Evolutionary conservation across 805 yeast species (phyloP), one percentile per base, ranked within the genome.

Genomic region (Suhomyces kilbournensis): DNA sequence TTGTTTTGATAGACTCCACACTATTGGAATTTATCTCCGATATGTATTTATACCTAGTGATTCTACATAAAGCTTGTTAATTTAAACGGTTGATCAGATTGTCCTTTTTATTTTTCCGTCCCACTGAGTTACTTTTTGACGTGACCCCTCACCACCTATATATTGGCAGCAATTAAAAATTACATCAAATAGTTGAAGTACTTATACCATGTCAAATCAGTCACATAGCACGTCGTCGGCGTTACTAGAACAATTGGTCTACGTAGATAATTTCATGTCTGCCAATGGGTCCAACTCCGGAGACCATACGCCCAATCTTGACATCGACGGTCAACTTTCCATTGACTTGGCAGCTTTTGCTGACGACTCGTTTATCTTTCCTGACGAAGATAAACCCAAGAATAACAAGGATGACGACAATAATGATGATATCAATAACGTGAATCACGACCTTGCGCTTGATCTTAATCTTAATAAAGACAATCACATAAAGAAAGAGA

Each of bases 311-410:
- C 78, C 74, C 48, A 73, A 70, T 66, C 59, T 62, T 60, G 76
- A 71, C 51, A 62, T 68, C 20, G 77, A 73, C 53, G 75, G 74
- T 7, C 77, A 72, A 56, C 62, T 75, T 9, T 69, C 74, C 26
- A 63, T 75, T 15, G 94, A 88, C 62, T 75, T 88, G 56, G 88
- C 90, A 15, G 92, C 91, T 0, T 88, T 88, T 76, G 93, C 92
- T 0, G 92, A 87, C 60, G 92, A 86, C 53, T 79, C 89, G 2
- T 88, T 88, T 58, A 80, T 88, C 2, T 88, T 88, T 63, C 90
- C 93, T 1, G 94, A 88, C 63, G 94, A 88, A 62, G 93, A 87
- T 34, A 86, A 86, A 63, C 85, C 86, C 1, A 76, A 65, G 42
- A 71, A 54, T 54, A 50, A 54, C 34, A 53, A 55, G 19, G 62